Base-by-base conservation (phyloP, 805 yeast genomes). In the Starmerella floricola region DNA sequence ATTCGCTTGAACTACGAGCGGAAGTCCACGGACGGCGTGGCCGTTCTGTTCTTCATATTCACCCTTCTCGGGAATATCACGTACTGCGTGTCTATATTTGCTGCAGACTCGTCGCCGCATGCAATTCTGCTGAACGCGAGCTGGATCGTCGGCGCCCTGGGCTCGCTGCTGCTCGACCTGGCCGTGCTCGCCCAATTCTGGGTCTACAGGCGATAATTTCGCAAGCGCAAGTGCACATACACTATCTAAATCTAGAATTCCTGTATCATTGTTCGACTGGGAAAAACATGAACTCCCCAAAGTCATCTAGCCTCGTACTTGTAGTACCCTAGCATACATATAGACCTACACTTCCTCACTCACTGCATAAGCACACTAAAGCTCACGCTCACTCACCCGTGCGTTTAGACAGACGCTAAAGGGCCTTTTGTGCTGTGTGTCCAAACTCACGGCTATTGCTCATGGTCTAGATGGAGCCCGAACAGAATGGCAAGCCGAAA, bases 11-110 rank as follows among this genome's bases (percentile, higher is more conserved):
- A 91, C 62, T 84, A 71, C 57, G 69, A 78, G 59, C 72, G 96
- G 56, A 87, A 86, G 62, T 80, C 94, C 2, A 86, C 95, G 59
- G 97, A 91, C 48, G 97, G 97, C 19, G 82, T 88, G 37, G 84
- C 95, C 10, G 84, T 91, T 56, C 69, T 88, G 69, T 88, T 91
- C 62, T 88, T 88, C 63, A 64, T 91, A 18, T 88, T 91, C 68
- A 97, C 98, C 17, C 86, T 95, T 60, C 65, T 88, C 43, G 98
- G 98, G 36, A 91, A 88, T 59, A 66, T 83, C 56, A 84, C 95
- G 1, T 91, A 86, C 54, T 95, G 91, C 31, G 71, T 83, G 12
- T 80, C 94, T 10, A 88, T 88, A 40, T 65, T 88, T 38, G 73
- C 81, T 34, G 58, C 61, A 5, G 83, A 85, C 50, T 66, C 78